These are phyloP conservation scores for Tephrocybe sp. DNA, from an alignment of 768 basidiomycete species.

Conservation along the genomic window DNA sequence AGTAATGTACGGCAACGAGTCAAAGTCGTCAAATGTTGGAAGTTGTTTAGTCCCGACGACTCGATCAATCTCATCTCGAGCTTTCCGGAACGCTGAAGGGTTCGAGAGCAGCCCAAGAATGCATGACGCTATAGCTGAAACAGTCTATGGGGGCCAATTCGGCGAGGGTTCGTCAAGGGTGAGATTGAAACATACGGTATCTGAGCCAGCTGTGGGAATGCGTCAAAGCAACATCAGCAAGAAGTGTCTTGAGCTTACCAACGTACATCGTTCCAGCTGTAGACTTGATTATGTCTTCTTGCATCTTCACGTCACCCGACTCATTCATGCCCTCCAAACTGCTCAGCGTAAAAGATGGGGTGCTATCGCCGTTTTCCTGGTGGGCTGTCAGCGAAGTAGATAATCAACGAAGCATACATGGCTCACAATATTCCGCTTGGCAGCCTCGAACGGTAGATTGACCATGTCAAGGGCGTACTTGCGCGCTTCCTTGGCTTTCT, in stretches of 20 bases:
- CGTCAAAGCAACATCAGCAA: neutral
- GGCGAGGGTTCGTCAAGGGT: neutral
- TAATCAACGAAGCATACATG: neutral
- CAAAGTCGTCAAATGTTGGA: slow-evolving; percentile 27
- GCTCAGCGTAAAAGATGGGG: slow-evolving; percentile 20
- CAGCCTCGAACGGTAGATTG: slow-evolving; percentile 21
- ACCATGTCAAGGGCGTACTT: slow-evolving; percentile 17
- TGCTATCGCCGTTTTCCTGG: slow-evolving; percentile 17
- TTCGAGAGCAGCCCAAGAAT: slow-evolving; percentile 27
- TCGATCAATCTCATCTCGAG: slow-evolving; percentile 28
- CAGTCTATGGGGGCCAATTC: slow-evolving; percentile 16
- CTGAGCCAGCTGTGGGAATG: slow-evolving; percentile 21
- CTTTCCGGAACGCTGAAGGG: slow-evolving; percentile 24
- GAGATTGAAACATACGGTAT: slow-evolving; percentile 21
- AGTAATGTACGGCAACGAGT: slow-evolving; percentile 28
- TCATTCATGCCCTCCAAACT: slow-evolving; percentile 18
- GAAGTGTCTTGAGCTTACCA: slow-evolving; percentile 12
- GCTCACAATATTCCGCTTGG: slow-evolving; percentile 17
- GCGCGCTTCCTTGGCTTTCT: slow-evolving; percentile 25
- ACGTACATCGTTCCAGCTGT: slow-evolving; percentile 24
- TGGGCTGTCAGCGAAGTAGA: neutral
- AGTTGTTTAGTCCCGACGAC: slow-evolving; percentile 25
- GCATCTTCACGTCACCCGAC: slow-evolving; percentile 8
- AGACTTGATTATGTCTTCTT: slow-evolving; percentile 20
- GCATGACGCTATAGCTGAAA: slow-evolving; percentile 19